Conservation (phyloP, 176 grass and related monocot genomes). For the Dactylis glomerata region DNA sequence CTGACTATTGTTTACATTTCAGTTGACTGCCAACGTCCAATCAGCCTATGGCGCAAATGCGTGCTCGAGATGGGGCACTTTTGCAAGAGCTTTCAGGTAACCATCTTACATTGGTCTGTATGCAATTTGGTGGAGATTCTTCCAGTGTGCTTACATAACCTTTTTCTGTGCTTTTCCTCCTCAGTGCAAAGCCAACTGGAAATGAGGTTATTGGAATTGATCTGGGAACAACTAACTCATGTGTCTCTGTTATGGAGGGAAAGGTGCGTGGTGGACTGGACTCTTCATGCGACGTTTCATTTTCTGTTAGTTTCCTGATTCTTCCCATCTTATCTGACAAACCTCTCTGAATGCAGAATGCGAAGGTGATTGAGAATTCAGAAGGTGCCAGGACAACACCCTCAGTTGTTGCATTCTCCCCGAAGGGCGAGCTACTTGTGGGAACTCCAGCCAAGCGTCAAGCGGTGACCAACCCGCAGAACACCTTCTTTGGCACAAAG, state of each 20-base stretch:
- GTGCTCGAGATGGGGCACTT: conserved; percentile 22
- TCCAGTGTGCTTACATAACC: background rate
- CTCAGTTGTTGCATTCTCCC: conserved; percentile 43
- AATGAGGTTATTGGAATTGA: conserved; percentile 54
- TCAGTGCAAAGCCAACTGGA: conserved; percentile 31
- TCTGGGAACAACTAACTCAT: conserved; percentile 51
- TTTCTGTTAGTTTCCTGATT: background rate
- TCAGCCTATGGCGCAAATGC: background rate
- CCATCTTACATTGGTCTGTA: background rate
- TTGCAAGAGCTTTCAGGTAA: conserved; percentile 40
- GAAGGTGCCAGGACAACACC: conserved; percentile 45
- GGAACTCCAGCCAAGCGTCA: conserved; percentile 48
- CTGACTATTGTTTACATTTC: background rate
- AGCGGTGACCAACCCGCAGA: conserved; percentile 43
- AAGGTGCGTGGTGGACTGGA: conserved; percentile 2
- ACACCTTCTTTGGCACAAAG: conserved; percentile 45
- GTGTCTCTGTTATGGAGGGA: conserved; percentile 46
- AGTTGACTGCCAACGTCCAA: conserved; percentile 37
- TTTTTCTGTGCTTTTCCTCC: background rate
- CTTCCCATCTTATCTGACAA: background rate
- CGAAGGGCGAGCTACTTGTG: conserved; percentile 43
- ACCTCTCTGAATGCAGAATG: conserved; percentile 21
- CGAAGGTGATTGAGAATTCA: conserved; percentile 43
- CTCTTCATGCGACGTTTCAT: background rate
- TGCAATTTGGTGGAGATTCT: background rate